phyloP scores from a whole-genome alignment of 78 protist species.

The Dictyostelium brefeldianum region DNA sequence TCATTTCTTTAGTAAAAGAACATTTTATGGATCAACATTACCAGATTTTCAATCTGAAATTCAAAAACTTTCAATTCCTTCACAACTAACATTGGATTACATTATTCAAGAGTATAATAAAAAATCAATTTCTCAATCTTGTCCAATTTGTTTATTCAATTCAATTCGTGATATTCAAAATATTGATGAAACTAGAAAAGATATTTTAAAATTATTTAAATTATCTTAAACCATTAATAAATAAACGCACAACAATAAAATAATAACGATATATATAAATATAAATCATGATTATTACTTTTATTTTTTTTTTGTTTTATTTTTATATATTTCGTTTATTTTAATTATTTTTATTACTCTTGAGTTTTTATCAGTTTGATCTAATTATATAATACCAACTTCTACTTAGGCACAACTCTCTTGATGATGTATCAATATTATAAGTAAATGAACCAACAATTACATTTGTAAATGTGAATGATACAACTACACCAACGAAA shows the following conservation, averaged over 20 bases:
- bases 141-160: slow-evolving; percentile 70
- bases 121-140: slow-evolving; percentile 55
- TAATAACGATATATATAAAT: too few species aligned
- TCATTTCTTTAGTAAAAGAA: slow-evolving; percentile 55
- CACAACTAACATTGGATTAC: slow-evolving; percentile 15
- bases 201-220: slow-evolving; percentile 31
- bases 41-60: slow-evolving; percentile 68
- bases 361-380: too few species aligned
- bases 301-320: too few species aligned
- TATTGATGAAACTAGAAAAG: slow-evolving; percentile 25
- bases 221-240: not conserved
- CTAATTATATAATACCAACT: not conserved
- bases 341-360: too few species aligned
- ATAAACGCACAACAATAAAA: not conserved
- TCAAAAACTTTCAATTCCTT: slow-evolving; percentile 23
- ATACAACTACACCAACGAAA: slow-evolving; percentile 28
- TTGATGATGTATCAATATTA: not conserved
- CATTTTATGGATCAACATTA: slow-evolving; percentile 35
- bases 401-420: not conserved
- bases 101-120: slow-evolving; percentile 59
- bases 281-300: too few species aligned
- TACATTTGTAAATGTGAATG: not conserved
- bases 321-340: too few species aligned
- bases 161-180: slow-evolving; percentile 37
- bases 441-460: not conserved